These are phyloP conservation scores for Rhizomucor miehei DNA, from an alignment of 371 early-diverging fungal species.

Conservation along the genomic window DNA sequence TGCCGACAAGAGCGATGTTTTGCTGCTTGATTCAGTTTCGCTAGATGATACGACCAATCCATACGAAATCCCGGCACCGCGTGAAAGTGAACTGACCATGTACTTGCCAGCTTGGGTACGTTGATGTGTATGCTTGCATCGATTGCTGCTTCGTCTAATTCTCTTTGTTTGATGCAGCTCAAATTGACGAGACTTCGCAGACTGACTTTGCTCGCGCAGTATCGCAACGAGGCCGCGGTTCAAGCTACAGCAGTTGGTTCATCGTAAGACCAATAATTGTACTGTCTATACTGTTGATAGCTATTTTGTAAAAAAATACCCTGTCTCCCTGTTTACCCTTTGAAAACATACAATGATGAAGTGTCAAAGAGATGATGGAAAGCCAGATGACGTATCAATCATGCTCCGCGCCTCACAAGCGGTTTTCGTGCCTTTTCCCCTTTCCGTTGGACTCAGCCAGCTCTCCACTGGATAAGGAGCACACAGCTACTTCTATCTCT, in stretches of 20 bases:
- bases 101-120: slow-evolving; percentile 60
- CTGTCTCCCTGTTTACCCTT: no score
- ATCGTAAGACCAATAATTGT: no score
- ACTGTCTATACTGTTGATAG: no score
- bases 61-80: slow-evolving; percentile 58
- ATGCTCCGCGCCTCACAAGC: no score
- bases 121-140: background rate
- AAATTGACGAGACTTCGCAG: background rate
- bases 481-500: no score
- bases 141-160: background rate
- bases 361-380: no score
- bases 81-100: slow-evolving; percentile 50
- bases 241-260: background rate
- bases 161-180: background rate
- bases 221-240: background rate
- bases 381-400: no score
- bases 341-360: no score
- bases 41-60: slow-evolving; percentile 68
- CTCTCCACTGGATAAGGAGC: no score
- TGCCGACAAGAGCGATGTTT: slow-evolving; percentile 83
- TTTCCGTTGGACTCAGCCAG: no score
- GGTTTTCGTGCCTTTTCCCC: no score
- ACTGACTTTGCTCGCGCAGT: background rate
- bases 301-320: no score
- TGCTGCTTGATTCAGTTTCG: slow-evolving; percentile 84